A percentile compares a stretch with the other conserved stretches of the same genome.
phyloP scores from a whole-genome alignment of 192 early-diverging fungal genomes.

The Diversispora epigaea region DNA sequence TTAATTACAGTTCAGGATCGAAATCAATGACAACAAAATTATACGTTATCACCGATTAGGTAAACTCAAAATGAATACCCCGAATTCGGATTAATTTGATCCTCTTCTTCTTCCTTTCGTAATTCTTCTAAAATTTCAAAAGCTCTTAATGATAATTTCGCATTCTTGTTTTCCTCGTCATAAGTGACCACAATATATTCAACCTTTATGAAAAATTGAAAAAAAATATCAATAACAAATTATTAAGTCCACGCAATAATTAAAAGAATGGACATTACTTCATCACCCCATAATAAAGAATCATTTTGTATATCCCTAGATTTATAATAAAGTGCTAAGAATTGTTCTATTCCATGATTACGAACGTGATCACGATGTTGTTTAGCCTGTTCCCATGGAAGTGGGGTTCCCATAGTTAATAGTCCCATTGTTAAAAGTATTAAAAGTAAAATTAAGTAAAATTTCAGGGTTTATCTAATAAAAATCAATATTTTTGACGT shows the following conservation, averaged over 20 bases:
- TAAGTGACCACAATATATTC: conserved; percentile 90
- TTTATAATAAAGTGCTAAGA: conserved; percentile 81
- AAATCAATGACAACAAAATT: no score
- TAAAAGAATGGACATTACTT: conserved; percentile 54
- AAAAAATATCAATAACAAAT: background rate
- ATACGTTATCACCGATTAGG: no score
- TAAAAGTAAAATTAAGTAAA: no score
- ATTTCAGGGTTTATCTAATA: no score
- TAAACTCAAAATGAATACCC: conserved; percentile 32
- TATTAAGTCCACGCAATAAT: background rate
- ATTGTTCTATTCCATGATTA: conserved; percentile 89
- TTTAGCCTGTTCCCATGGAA: conserved; percentile 91
- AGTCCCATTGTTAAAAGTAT: no score
- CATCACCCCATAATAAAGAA: conserved; percentile 92
- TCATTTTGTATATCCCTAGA: conserved; percentile 81
- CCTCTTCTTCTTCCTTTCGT: conserved; percentile 70
- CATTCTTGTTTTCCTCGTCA: conserved; percentile 69
- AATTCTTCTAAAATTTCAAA: conserved; percentile 76
- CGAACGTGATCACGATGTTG: conserved; percentile 84
- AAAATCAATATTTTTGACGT: no score
- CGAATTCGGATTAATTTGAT: conserved; percentile 45
- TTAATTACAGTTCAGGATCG: conserved; percentile 65
- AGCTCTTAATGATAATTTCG: conserved; percentile 75
- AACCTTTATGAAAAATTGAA: conserved; percentile 53
- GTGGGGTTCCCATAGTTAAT: conserved; percentile 91